These are phyloP conservation scores for Leucocoprinus sp. DNA, from an alignment of 768 basidiomycete species.

Conservation along the genomic window DNA sequence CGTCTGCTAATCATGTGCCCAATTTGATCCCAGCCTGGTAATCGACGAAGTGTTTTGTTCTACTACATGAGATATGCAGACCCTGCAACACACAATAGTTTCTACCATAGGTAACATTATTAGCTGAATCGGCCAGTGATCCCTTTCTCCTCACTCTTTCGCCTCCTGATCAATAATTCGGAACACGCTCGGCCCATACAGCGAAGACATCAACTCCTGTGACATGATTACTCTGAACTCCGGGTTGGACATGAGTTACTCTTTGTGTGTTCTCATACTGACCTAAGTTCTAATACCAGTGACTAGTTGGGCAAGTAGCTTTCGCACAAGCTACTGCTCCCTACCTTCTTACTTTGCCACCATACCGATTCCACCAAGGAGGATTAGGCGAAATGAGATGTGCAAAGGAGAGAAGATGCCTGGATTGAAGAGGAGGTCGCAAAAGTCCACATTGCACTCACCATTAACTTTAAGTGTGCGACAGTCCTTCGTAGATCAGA, in stretches of 20 bases:
- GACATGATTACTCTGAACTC: too few species aligned
- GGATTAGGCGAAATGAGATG: slow-evolving; percentile 31
- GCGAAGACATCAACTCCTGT: too few species aligned
- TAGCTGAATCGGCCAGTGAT: too few species aligned
- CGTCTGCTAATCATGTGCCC: slow-evolving; percentile 56
- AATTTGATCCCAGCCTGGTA: slow-evolving; percentile 51
- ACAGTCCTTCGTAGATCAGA: slow-evolving; percentile 19
- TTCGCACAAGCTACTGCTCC: slow-evolving; percentile 62
- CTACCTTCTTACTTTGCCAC: slow-evolving; percentile 49
- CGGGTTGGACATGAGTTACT: too few species aligned
- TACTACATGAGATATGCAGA: slow-evolving; percentile 50
- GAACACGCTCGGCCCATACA: too few species aligned
- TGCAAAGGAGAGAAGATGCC: slow-evolving; percentile 45
- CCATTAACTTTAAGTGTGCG: slow-evolving; percentile 33
- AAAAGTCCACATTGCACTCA: slow-evolving; percentile 62
- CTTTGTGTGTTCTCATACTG: too few species aligned
- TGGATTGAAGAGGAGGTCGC: slow-evolving; percentile 62
- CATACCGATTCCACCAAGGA: slow-evolving; percentile 19
- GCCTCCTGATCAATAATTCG: too few species aligned
- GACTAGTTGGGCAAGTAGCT: slow-evolving; percentile 53
- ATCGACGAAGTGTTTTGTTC: slow-evolving; percentile 63
- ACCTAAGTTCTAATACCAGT: too few species aligned
- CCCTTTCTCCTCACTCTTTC: too few species aligned
- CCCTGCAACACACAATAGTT: slow-evolving; percentile 15
- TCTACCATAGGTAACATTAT: slow-evolving; percentile 6